phyloP scores from a whole-genome alignment of 1,139 yeast species.

The Wickerhamiella pararugosa region DNA sequence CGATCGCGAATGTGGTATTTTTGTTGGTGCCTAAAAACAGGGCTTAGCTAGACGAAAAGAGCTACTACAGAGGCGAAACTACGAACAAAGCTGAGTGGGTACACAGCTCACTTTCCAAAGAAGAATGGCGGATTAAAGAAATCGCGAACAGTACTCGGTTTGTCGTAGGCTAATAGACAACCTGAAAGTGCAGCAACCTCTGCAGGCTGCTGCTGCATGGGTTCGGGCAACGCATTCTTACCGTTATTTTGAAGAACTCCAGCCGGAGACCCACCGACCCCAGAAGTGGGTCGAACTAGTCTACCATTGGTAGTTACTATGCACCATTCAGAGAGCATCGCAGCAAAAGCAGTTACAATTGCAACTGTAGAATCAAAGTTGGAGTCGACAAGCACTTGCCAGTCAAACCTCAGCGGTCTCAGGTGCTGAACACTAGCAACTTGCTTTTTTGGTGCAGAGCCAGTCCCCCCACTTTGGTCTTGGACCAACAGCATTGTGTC shows the following conservation, averaged over 20 bases:
- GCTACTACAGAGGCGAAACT: too few relatives aligned
- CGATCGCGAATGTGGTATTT: too few relatives aligned
- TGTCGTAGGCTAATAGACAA: slow-evolving; percentile 7
- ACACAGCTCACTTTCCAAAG: slow-evolving; percentile 1
- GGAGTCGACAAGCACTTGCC: slow-evolving; percentile 38
- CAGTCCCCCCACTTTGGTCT: slow-evolving; percentile 35
- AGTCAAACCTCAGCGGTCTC: slow-evolving; percentile 46
- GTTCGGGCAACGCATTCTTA: neutral
- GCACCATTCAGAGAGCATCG: slow-evolving; percentile 55
- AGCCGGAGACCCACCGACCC: neutral
- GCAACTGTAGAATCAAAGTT: slow-evolving; percentile 36
- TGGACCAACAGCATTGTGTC: slow-evolving; percentile 29
- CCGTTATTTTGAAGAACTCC: neutral
- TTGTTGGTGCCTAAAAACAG: too few relatives aligned
- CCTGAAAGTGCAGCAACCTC: neutral
- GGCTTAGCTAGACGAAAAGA: too few relatives aligned
- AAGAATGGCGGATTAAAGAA: slow-evolving; percentile 15
- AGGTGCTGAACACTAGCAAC: slow-evolving; percentile 41
- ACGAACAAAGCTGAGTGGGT: too few relatives aligned
- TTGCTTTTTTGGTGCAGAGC: slow-evolving; percentile 39
- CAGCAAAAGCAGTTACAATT: slow-evolving; percentile 40
- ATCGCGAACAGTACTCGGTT: slow-evolving; percentile 4
- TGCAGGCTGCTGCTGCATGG: neutral
- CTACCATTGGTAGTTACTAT: slow-evolving; percentile 25
- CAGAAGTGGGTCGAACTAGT: slow-evolving; percentile 9